A percentile compares a stretch with the other conserved stretches of the same genome.
Evolutionary conservation across 1,139 yeast genomes (phyloP).

Genomic region (Pichiaceae sp.): DNA sequence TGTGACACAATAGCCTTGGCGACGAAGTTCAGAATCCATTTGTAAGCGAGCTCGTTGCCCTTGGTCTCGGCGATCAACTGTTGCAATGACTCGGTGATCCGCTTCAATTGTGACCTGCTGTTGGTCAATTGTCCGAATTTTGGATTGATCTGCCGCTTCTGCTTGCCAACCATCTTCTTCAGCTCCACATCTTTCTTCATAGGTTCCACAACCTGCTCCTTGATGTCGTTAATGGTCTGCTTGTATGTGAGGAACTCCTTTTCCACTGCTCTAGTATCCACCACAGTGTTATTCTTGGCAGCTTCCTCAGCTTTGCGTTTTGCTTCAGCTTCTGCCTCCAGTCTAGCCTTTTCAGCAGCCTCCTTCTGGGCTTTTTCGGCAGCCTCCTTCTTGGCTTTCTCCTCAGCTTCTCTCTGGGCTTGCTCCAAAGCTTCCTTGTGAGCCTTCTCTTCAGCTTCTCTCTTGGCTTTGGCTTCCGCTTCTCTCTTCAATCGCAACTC

Average conservation of each 20-base stretch:
- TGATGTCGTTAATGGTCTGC: slow-evolving; percentile 50
- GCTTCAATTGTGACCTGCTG: slow-evolving; percentile 48
- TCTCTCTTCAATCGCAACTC: slow-evolving; percentile 13
- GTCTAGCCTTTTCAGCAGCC: slow-evolving; percentile 13
- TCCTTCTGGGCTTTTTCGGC: slow-evolving; percentile 15
- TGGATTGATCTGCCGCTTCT: slow-evolving; percentile 73
- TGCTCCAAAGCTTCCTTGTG: slow-evolving; percentile 11
- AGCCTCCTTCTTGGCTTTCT: slow-evolving; percentile 10
- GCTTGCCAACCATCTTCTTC: slow-evolving; percentile 33
- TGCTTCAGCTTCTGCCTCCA: slow-evolving; percentile 10
- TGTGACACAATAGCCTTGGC: slow-evolving; percentile 84
- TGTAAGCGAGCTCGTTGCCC: slow-evolving; percentile 40
- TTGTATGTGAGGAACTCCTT: slow-evolving; percentile 43
- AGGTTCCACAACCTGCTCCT: slow-evolving; percentile 46
- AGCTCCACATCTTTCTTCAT: slow-evolving; percentile 37
- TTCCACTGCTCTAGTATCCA: slow-evolving; percentile 35
- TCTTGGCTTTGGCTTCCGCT: slow-evolving; percentile 14
- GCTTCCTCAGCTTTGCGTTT: slow-evolving; percentile 13
- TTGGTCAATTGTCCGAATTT: slow-evolving; percentile 87
- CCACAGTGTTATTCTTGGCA: slow-evolving; percentile 15
- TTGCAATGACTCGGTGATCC: slow-evolving; percentile 43
- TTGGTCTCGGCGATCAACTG: slow-evolving; percentile 40
- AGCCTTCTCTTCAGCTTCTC: slow-evolving; percentile 15
- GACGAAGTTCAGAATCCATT: slow-evolving; percentile 72
- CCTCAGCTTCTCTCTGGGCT: slow-evolving; percentile 11